Evolutionary conservation across 2,329 filamentous ascomycete genomes (phyloP).

Genomic region (Claviceps sp.): DNA sequence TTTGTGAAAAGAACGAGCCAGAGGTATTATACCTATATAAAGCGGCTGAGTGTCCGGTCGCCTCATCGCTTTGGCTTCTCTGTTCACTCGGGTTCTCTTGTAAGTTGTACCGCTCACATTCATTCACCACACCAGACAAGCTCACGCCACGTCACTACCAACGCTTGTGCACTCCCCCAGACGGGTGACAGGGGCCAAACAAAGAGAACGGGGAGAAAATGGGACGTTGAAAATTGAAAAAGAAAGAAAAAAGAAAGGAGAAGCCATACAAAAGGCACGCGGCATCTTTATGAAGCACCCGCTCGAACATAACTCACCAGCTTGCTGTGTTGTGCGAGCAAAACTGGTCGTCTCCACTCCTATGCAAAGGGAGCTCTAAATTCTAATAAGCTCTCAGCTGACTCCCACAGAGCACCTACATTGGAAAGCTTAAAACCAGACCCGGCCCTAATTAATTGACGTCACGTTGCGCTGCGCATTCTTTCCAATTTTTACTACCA

Average conservation of each 20-base stretch:
- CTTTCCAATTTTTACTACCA: background rate
- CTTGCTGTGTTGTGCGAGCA: background rate
- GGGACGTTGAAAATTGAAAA: background rate
- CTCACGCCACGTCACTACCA: background rate
- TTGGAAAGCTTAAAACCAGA: background rate
- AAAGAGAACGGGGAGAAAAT: background rate
- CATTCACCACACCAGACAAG: background rate
- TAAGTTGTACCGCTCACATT: background rate
- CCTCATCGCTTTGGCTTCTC: background rate
- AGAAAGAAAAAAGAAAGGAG: background rate
- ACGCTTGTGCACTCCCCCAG: background rate
- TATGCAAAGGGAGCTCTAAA: too few species aligned
- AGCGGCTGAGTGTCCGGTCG: background rate
- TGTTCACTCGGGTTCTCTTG: background rate
- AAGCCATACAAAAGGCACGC: too few species aligned
- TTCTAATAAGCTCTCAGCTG: too few species aligned
- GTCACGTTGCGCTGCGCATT: background rate
- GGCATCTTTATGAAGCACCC: too few species aligned
- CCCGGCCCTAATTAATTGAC: background rate
- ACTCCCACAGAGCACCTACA: background rate
- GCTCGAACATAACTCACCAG: background rate
- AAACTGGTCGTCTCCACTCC: background rate
- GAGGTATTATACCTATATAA: background rate
- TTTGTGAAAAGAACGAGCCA: background rate
- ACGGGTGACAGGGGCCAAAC: background rate